Percentiles rank a stretch among this genome's conserved stretches.
phyloP scores from a whole-genome alignment of 2,329 filamentous ascomycete genomes.

The Phaeoacremonium minimum region DNA sequence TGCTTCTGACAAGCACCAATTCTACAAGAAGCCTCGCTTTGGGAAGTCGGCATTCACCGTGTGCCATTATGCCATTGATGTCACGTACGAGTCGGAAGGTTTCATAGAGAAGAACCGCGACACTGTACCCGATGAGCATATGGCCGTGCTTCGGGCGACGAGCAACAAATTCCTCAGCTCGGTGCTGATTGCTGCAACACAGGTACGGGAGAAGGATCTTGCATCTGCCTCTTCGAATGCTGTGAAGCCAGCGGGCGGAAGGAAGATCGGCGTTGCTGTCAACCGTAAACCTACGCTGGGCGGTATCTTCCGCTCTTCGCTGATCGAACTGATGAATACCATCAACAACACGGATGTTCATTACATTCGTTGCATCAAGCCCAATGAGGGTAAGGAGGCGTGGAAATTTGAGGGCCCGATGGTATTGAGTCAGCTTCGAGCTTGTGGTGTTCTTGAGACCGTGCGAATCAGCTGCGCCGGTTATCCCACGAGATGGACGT shows the following conservation, averaged over 20 bases:
- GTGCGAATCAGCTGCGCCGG: constrained; percentile 96
- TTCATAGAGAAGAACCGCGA: constrained; percentile 99
- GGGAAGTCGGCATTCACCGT: constrained; percentile 97
- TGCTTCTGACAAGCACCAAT: constrained; percentile 83
- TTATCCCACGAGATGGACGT: constrained; percentile 97
- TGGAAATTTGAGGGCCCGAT: constrained; percentile 99
- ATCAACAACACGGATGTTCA: constrained; percentile 98
- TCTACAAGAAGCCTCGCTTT: constrained; percentile 98
- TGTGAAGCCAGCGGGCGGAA: constrained; percentile 75
- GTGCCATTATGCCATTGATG: constrained; percentile 96
- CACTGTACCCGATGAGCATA: constrained; percentile 96
- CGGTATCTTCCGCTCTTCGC: constrained; percentile 96
- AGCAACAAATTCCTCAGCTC: constrained; percentile 80
- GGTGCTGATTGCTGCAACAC: constrained; percentile 79
- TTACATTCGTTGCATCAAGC: constrained; percentile 98
- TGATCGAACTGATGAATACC: constrained; percentile 96
- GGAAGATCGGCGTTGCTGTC: constrained; percentile 86
- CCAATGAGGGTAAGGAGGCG: constrained; percentile 91
- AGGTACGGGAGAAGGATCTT: constrained; percentile 84
- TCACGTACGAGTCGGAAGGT: constrained; percentile 97
- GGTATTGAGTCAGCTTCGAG: constrained; percentile 94
- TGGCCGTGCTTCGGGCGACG: constrained; percentile 84
- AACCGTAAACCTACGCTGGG: constrained; percentile 96
- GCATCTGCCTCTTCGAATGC: constrained; percentile 61
- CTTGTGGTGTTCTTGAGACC: constrained; percentile 97